Base-by-base conservation (phyloP, 1,284 basidiomycete genomes). In the Fistulina hepatica region DNA sequence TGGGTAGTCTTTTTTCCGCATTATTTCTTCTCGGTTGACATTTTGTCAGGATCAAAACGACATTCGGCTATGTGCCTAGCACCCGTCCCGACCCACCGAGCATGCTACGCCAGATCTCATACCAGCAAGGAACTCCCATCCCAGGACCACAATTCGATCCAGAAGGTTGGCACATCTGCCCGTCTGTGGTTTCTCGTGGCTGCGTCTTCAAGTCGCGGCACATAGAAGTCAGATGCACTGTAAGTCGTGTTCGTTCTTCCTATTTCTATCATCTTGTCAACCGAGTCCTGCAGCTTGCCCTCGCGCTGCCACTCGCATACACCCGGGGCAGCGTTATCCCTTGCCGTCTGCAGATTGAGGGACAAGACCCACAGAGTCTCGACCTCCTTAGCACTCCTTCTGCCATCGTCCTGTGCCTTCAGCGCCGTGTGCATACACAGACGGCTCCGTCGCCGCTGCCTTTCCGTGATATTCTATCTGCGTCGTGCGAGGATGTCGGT, bases 61-160 rank as follows among this genome's bases (percentile, higher is more conserved):
- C 48, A 13, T 62, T 73, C 41, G 50, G 47, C 2, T 73, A 67
- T 49, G 41, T 61, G 21, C 66, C 68, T 2, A 45, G 60, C 7
- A 56, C 55, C 2, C 47, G 58, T 15, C 61, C 71, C 2, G 59
- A 57, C n/a, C 51, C 54, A 10, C 68, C 70, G 3, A 72, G 71
- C n/a, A 43, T 53, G 12, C 48, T 71, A 39, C 59, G 71, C 17
- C 60, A 63, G 44, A 49, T 70, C 34, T 64, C 69, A 1, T 72
- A 69, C 45, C 50, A 56, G 20, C 63, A 69, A 37, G 55, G 56
- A 10, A 56, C 49, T 8, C 52, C 56, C 11, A 44, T 71, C 6
- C 52, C 53, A 13, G 51, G 53, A 0, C 63, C 63, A 3, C 51
- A 53, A 17, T 49, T 45, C 10, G 63, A 64, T 41, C 58, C 60